Percentiles rank a stretch among this genome's conserved stretches.
phyloP scores from a whole-genome alignment of 331 rosid species.

The Quercus lobata region DNA sequence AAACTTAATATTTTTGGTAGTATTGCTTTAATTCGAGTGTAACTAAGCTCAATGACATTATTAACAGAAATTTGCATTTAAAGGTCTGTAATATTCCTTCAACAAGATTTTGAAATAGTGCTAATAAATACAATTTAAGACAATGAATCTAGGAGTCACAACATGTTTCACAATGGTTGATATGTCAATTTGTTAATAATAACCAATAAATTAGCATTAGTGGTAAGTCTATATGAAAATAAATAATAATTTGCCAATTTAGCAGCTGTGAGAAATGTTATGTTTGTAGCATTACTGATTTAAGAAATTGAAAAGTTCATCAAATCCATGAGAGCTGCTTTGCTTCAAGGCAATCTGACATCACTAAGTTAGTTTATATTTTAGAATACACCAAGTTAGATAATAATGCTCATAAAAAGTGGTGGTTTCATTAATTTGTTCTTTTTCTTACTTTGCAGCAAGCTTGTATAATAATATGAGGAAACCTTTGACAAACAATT shows the following conservation, averaged over 20 bases:
- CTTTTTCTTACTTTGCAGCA: slow-evolving; percentile 45
- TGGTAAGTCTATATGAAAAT: too few relatives aligned
- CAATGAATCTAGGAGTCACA: too few relatives aligned
- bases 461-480: slow-evolving; percentile 56
- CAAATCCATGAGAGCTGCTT: too few relatives aligned
- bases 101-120: not conserved
- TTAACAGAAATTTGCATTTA: not conserved
- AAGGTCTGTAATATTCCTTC: not conserved
- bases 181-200: too few relatives aligned
- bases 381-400: not conserved
- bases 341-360: not conserved
- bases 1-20: not conserved
- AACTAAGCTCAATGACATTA: not conserved
- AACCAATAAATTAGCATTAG: too few relatives aligned
- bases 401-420: not conserved
- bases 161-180: too few relatives aligned
- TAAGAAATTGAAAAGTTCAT: too few relatives aligned
- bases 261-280: too few relatives aligned
- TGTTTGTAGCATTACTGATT: too few relatives aligned
- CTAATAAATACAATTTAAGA: not conserved
- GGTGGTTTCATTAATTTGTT: not conserved
- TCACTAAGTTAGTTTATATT: not conserved
- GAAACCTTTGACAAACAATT: slow-evolving; percentile 67
- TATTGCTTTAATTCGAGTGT: slow-evolving; percentile 1
- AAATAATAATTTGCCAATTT: too few relatives aligned